phyloP scores from a whole-genome alignment of 495 filamentous ascomycete species.

The Xylaria sp. region DNA sequence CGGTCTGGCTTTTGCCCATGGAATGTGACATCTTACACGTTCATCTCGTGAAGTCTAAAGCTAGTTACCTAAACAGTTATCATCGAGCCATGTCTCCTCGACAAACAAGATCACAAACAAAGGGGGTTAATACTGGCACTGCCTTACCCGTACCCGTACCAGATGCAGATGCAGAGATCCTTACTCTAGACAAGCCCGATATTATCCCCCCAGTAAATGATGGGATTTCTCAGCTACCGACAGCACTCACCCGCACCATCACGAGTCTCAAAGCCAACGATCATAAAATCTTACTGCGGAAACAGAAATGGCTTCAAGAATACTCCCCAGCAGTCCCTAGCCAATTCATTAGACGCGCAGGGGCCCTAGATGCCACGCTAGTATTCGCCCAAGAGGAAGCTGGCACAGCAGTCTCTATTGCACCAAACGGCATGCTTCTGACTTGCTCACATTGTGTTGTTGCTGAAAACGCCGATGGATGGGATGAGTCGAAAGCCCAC shows the following conservation, averaged over 20 bases:
- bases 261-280: slow-evolving; percentile 18
- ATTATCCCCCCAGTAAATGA: not conserved
- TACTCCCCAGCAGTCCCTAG: slow-evolving; percentile 17
- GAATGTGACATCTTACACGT: not conserved
- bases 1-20: not conserved
- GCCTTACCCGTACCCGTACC: no score
- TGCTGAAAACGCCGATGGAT: slow-evolving; percentile 41
- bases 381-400: slow-evolving; percentile 58
- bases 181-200: not conserved
- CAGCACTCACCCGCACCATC: not conserved
- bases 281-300: slow-evolving; percentile 32
- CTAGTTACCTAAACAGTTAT: not conserved
- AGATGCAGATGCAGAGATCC: not conserved
- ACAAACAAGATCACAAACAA: slow-evolving; percentile 5
- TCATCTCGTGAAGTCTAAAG: not conserved
- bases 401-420: slow-evolving; percentile 56
- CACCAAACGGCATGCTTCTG: slow-evolving; percentile 48
- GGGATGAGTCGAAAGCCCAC: slow-evolving; percentile 21
- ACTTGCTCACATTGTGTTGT: slow-evolving; percentile 59
- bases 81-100: slow-evolving; percentile 7
- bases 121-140: not conserved
- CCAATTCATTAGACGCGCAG: slow-evolving; percentile 14
- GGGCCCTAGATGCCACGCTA: slow-evolving; percentile 43
- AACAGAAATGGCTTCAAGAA: slow-evolving; percentile 28
- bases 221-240: not conserved